Percentiles rank a stretch among this genome's conserved stretches.
Evolutionary conservation across 2,329 filamentous ascomycete species (phyloP).

Genomic region (Epichloe hybrida): DNA sequence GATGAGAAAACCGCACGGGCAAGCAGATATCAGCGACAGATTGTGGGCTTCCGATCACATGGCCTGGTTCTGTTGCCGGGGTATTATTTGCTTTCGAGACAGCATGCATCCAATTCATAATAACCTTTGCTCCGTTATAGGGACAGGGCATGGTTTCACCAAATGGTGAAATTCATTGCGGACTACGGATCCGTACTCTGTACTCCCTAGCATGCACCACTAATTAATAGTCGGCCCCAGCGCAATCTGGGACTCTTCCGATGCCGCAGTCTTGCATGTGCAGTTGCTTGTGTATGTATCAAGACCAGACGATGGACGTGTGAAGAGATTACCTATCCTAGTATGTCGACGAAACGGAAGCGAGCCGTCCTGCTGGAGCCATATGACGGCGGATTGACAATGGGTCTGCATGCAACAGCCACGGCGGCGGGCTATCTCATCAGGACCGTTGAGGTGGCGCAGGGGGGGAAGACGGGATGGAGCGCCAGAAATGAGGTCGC

Average conservation of each 20-base stretch:
- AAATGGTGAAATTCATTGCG: neutral
- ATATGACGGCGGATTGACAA: too few relatives aligned
- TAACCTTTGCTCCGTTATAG: neutral
- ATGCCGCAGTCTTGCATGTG: neutral
- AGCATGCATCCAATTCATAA: neutral
- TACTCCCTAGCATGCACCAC: too few relatives aligned
- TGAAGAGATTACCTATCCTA: neutral
- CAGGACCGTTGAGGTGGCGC: too few relatives aligned
- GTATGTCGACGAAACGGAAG: too few relatives aligned
- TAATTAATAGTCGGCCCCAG: neutral
- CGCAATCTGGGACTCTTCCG: neutral
- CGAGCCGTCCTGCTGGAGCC: too few relatives aligned
- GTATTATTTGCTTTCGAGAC: neutral
- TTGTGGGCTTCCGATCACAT: neutral
- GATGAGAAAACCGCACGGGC: neutral
- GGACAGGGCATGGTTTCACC: neutral
- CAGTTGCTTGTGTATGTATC: neutral
- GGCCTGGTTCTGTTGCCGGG: neutral
- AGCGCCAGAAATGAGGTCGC: too few relatives aligned
- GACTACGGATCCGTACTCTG: too few relatives aligned
- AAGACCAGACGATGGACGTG: neutral
- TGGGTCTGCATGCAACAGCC: too few relatives aligned
- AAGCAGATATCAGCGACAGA: too few relatives aligned
- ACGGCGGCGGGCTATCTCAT: too few relatives aligned
- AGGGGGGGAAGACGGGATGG: too few relatives aligned